Base-by-base conservation (phyloP, 176 grass and related monocot species). In the Oryza australiensis region DNA sequence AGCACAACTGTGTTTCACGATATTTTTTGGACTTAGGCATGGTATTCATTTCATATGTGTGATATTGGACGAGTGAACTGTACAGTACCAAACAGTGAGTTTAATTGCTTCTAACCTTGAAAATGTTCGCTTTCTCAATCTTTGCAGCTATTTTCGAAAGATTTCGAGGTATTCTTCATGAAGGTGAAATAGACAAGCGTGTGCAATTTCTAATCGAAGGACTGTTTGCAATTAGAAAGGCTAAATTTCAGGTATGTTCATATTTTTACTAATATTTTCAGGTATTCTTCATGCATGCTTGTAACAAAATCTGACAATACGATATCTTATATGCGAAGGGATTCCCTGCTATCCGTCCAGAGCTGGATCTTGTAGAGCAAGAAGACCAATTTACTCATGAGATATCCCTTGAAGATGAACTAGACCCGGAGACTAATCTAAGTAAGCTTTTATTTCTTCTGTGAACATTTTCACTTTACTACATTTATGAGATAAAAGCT, bases 171-270 rank as follows among this genome's bases (percentile, higher is more conserved):
- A 98, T 98, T 70, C 88, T 98, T 85, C 95, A 98, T 79, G 95
- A 98, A 89, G 95, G 95, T 73, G 92, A 95, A 82, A 98, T 98
- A 41, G 95, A 98, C 64, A 98, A 98, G 79, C 80, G 95, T 32
- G 95, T 98, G 3, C 95, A 98, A 14, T 98, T 98, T 83, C 40
- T 98, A 11, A 98, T 98, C 26, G 95, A 98, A 93, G 95, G 95
- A 18, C 89, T 98, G 81, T 98, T 98, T 85, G 95, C 95, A 73
- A 95, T 98, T 60, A 89, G 95, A 81, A 97, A 97, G 73, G 95
- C 95, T 67, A 97, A 97, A 76, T 94, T 97, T 87, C 92, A 97
- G 95, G 95, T 97, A 86, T 18, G 33, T 12, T 76, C 70, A 30
- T 78, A 59, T 18, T 86, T 86, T 18, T 62, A 45, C 5, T 71